Evolutionary conservation across 1,284 basidiomycete genomes (phyloP).

Genomic region (Hymenochaete sp.): DNA sequence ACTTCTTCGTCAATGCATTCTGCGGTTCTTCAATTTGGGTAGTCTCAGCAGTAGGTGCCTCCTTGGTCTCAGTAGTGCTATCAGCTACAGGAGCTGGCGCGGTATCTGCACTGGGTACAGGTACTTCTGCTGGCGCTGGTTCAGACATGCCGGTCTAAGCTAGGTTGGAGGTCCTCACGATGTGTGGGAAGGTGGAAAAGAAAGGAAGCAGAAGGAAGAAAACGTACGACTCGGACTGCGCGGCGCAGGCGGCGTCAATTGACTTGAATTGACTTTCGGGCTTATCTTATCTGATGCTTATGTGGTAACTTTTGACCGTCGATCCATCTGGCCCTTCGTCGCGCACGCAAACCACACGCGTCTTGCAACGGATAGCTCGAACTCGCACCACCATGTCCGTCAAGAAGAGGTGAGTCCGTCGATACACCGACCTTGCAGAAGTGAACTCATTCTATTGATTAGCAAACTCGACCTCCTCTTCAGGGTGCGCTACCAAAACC

Average conservation of each 20-base stretch:
- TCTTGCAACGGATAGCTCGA: neutral
- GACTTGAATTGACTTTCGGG: too few species aligned
- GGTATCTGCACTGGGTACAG: constrained; percentile 16
- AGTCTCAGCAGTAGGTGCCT: constrained; percentile 9
- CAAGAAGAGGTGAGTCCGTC: constrained; percentile 12
- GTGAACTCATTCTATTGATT: too few species aligned
- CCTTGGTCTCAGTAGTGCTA: constrained; percentile 10
- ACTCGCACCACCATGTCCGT: constrained; percentile 11
- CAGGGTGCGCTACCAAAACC: constrained; percentile 86
- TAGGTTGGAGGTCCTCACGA: neutral
- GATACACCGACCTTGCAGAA: too few species aligned
- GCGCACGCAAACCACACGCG: neutral
- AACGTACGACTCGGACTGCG: too few species aligned
- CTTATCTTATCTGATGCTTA: neutral
- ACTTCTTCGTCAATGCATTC: constrained; percentile 56
- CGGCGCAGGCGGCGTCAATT: too few species aligned
- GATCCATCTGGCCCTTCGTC: too few species aligned
- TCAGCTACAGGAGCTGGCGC: constrained; percentile 10
- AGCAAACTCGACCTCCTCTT: constrained; percentile 84
- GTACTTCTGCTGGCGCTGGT: constrained; percentile 17
- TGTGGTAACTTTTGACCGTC: neutral
- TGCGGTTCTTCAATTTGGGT: constrained; percentile 42
- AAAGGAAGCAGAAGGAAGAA: neutral
- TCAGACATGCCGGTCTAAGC: neutral
- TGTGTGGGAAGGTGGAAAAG: constrained; percentile 2